Evolutionary conservation across 2,329 filamentous ascomycete species (phyloP), one percentile per base, ranked within the genome.

Genomic region (Cercospora brassicicola): DNA sequence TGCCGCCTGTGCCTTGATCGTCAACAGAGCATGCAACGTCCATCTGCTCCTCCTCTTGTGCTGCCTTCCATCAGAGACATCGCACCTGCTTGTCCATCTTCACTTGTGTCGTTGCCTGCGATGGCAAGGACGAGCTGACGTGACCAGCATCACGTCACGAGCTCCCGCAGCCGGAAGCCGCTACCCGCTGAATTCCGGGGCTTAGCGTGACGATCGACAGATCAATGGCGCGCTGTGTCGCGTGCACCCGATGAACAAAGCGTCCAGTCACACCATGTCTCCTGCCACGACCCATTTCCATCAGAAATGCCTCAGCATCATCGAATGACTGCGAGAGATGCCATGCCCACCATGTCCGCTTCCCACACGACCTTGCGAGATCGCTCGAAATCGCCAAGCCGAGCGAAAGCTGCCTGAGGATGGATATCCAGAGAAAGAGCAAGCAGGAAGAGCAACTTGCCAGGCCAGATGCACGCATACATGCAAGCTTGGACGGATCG

Each of bases 151-250:
- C 26, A 57, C 53, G 53, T 51, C 20, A 57, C 53, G 53, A 31
- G 30, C 48, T 28, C 18, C 26, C 18, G 13, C 53, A n/a, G 20
- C 26, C 48, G 57, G 33, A 26, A 42, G 18, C 45, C 59, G 23
- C 33, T 61, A 48, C 36, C 59, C 59, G 59, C 33, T 61, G 42
- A 13, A 18, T 45, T 61, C 59, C 59, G 59, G 59, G 39, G 39
- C 30, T 57, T 61, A 61, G 59, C 59, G 59, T 45, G 31, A 18
- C 39, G 59, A 61, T 61, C 59, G 59, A 45, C 59, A 59, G 56
- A 59, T 61, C 31, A 61, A 48, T 61, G 59, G 59, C 36, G 33
- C 59, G 59, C 59, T 48, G 31, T 42, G 59, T 61, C 59, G 59
- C 59, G 57, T 45, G 59, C 33, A 4, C 45, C 45, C 20, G 20